These are phyloP conservation scores for Adansonia madagascariensis DNA, from an alignment of 441 rosid species.

Conservation along the genomic window DNA sequence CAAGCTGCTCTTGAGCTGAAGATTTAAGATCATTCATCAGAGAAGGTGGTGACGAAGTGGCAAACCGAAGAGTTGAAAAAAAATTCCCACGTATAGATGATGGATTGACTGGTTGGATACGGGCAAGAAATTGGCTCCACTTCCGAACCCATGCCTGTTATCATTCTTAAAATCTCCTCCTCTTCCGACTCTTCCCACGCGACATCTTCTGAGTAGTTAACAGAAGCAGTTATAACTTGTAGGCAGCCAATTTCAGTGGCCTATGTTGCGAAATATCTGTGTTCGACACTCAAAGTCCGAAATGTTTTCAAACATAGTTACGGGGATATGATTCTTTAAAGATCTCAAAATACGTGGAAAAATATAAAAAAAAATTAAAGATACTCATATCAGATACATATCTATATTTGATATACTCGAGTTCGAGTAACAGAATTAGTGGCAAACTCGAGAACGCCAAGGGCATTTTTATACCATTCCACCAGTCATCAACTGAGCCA, in stretches of 20 bases:
- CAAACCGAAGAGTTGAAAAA: slow-evolving; percentile 66
- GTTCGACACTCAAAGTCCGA: too few species aligned
- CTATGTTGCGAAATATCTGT: slow-evolving; percentile 30
- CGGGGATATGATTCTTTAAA: too few species aligned
- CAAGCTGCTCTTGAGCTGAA: slow-evolving; percentile 86
- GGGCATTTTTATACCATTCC: slow-evolving; percentile 80
- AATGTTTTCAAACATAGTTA: too few species aligned
- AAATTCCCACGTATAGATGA: slow-evolving; percentile 60
- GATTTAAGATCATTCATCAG: slow-evolving; percentile 61
- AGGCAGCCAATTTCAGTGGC: slow-evolving; percentile 45
- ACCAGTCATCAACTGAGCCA: slow-evolving; percentile 55
- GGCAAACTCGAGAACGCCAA: slow-evolving; percentile 67
- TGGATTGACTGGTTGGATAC: slow-evolving; percentile 73
- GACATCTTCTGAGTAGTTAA: slow-evolving; percentile 86
- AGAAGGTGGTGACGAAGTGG: slow-evolving; percentile 69
- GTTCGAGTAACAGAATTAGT: too few species aligned
- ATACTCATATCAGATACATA: too few species aligned
- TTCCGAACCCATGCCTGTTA: slow-evolving; percentile 69
- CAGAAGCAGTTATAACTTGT: slow-evolving; percentile 64
- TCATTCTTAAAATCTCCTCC: slow-evolving; percentile 75
- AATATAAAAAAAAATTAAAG: too few species aligned
- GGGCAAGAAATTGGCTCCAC: slow-evolving; percentile 75
- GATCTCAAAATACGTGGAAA: too few species aligned
- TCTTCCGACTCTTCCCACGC: slow-evolving; percentile 98
- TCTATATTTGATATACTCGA: too few species aligned